A percentile compares a stretch with the other conserved stretches of the same genome.
These are phyloP conservation scores for Davidsoniella neocaledoniae DNA, from an alignment of 2,329 filamentous ascomycete genomes.

Conservation along the genomic window DNA sequence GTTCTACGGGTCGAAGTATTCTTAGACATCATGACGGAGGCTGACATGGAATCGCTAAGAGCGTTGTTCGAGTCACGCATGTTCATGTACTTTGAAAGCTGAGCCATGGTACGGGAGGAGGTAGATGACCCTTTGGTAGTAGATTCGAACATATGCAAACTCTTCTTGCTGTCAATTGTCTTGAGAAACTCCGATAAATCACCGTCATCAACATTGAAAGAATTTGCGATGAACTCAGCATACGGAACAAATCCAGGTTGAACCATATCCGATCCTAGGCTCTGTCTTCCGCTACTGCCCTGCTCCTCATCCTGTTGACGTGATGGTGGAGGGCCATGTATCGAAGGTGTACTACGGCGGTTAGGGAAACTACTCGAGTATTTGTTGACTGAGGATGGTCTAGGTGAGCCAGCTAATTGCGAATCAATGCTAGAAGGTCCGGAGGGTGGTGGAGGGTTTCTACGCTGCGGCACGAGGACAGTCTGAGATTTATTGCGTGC, in stretches of 20 bases:
- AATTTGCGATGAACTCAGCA: constrained; percentile 52
- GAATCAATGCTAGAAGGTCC: constrained; percentile 31
- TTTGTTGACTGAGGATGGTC: constrained; percentile 57
- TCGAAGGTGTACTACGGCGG: constrained; percentile 60
- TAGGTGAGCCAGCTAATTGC: constrained; percentile 59
- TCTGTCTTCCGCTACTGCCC: constrained; percentile 64
- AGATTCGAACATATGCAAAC: constrained; percentile 61
- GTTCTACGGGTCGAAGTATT: constrained; percentile 33
- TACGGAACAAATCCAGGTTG: constrained; percentile 68
- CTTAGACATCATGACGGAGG: constrained; percentile 68
- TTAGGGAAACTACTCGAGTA: constrained; percentile 94
- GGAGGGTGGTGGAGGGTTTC: constrained; percentile 20
- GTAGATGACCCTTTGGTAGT: constrained; percentile 46
- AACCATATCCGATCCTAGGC: constrained; percentile 49
- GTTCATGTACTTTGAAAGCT: constrained; percentile 68
- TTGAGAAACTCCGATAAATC: constrained; percentile 90
- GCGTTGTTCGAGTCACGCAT: constrained; percentile 82
- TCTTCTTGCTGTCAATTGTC: constrained; percentile 72
- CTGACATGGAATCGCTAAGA: constrained; percentile 84
- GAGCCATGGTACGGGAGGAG: constrained; percentile 59
- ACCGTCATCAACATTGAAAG: constrained; percentile 63
- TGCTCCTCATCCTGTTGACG: constrained; percentile 53
- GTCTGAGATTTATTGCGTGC: constrained; percentile 11
- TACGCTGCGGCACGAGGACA: constrained; percentile 13
- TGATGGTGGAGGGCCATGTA: constrained; percentile 44